phyloP scores from a whole-genome alignment of 169 alveolate species.

The Plasmodium berghei region DNA sequence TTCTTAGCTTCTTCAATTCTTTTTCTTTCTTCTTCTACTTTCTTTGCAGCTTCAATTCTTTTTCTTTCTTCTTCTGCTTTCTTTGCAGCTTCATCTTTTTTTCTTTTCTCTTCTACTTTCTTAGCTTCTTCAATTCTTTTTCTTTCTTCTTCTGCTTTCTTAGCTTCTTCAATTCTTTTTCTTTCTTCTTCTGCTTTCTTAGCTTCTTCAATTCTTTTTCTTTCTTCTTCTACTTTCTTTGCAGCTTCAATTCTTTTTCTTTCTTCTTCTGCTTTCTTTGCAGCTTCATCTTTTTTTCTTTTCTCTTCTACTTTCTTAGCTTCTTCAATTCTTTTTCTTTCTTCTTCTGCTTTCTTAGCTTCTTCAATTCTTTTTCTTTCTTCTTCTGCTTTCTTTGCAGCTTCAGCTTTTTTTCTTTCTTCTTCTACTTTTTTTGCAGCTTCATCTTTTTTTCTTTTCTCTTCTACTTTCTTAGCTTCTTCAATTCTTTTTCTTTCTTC shows the following conservation, averaged over 20 bases:
- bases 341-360: constrained; percentile 25
- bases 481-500: constrained; percentile 6
- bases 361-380: constrained; percentile 3
- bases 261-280: constrained; percentile 9
- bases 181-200: not conserved
- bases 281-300: not conserved
- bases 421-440: constrained; percentile 30
- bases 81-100: not conserved
- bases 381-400: constrained; percentile 15
- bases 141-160: not conserved
- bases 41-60: constrained; percentile 8
- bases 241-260: not conserved
- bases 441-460: constrained; percentile 9
- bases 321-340: constrained; percentile 1
- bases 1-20: not conserved
- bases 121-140: not conserved
- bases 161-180: not conserved
- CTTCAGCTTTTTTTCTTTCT: constrained; percentile 13
- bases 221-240: constrained; percentile 1
- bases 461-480: not conserved
- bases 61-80: constrained; percentile 3
- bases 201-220: not conserved
- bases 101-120: not conserved
- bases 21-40: constrained; percentile 9
- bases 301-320: constrained; percentile 8